Evolutionary conservation across 1,284 basidiomycete species (phyloP).

Genomic region (Ceratobasidium sp.): DNA sequence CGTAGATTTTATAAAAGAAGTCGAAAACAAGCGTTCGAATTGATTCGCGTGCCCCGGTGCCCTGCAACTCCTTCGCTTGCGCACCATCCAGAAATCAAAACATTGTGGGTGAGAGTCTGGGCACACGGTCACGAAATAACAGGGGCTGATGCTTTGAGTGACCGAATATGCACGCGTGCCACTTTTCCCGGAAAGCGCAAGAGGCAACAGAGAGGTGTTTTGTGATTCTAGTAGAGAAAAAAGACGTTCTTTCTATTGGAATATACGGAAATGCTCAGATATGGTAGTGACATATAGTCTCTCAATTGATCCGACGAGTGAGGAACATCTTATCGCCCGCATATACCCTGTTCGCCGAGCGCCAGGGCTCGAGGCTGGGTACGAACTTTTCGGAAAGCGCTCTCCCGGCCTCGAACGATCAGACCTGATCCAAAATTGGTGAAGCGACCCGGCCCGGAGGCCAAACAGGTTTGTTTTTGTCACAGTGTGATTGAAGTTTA

Average conservation of each 20-base stretch:
- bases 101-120: slow-evolving; percentile 9
- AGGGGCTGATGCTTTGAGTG: slow-evolving; percentile 24
- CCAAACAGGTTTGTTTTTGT: slow-evolving; percentile 3
- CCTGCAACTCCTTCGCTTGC: slow-evolving; percentile 26
- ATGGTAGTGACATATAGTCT: too few species aligned
- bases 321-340: slow-evolving; percentile 8
- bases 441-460: too few species aligned
- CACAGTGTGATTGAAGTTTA: slow-evolving; percentile 16
- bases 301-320: too few species aligned
- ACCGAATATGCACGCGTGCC: slow-evolving; percentile 1
- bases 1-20: not conserved
- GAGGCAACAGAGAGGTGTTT: not conserved
- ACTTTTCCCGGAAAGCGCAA: not conserved
- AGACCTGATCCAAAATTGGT: slow-evolving; percentile 15
- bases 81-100: not conserved
- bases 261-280: too few species aligned
- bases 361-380: slow-evolving; percentile 14
- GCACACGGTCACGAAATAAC: slow-evolving; percentile 6
- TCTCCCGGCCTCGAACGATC: slow-evolving; percentile 18
- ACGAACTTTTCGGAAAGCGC: slow-evolving; percentile 9
- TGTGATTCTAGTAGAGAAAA: slow-evolving; percentile 12
- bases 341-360: slow-evolving; percentile 3
- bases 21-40: too few species aligned
- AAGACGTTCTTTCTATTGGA: not conserved
- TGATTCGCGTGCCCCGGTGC: not conserved